Conservation (phyloP, 192 early-diverging fungal species). For the Fimicolochytrium jonesii region DNA sequence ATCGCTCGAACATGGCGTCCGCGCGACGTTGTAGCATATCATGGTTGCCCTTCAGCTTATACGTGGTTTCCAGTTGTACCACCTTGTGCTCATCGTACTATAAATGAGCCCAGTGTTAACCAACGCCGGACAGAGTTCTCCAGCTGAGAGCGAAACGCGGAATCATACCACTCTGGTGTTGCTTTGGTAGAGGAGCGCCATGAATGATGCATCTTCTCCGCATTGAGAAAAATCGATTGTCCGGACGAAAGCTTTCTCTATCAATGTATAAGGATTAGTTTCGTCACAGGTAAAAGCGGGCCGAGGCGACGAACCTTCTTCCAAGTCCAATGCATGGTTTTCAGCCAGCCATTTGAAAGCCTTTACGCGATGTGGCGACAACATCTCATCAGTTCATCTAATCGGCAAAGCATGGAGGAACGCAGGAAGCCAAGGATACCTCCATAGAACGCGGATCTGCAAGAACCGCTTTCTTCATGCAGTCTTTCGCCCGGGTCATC, state of each 20-base stretch:
- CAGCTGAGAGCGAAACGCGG: neutral
- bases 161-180: neutral
- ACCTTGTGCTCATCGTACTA: constrained; percentile 15
- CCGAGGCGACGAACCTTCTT: constrained; percentile 49
- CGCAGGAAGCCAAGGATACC: constrained; percentile 17
- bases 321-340: constrained; percentile 55
- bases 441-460: constrained; percentile 66
- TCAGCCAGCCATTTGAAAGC: constrained; percentile 54
- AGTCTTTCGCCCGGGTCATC: constrained; percentile 49
- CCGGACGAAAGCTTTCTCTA: constrained; percentile 9
- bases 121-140: neutral
- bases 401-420: no score
- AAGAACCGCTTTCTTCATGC: constrained; percentile 57
- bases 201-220: constrained; percentile 1
- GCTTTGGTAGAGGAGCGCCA: neutral
- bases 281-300: neutral
- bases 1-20: constrained; percentile 14
- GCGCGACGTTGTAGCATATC: constrained; percentile 17
- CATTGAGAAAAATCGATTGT: constrained; percentile 4
- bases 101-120: neutral
- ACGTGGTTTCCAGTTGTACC: constrained; percentile 10
- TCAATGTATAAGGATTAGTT: neutral
- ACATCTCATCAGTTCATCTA: no score
- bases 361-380: constrained; percentile 32
- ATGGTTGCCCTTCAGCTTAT: constrained; percentile 13